These are phyloP conservation scores for Saturnispora hagleri DNA, from an alignment of 805 yeast species.

Conservation along the genomic window DNA sequence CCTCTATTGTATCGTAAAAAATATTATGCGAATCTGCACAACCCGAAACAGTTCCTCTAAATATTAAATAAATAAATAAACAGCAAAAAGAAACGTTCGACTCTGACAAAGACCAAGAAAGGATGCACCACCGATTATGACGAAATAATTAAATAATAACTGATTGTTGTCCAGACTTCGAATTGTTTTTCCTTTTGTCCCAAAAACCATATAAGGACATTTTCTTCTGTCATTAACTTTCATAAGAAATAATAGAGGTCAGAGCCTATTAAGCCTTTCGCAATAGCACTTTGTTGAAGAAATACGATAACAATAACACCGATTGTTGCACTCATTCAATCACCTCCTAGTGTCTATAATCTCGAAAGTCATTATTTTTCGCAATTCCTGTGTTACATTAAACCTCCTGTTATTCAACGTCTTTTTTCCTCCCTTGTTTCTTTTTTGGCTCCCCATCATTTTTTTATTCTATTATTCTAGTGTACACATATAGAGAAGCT, in stretches of 20 bases:
- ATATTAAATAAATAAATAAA: not conserved
- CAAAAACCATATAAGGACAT: not conserved
- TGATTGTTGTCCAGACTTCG: not conserved
- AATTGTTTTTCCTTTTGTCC: not conserved
- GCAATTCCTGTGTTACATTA: not conserved
- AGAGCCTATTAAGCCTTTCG: not conserved
- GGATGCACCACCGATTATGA: not conserved
- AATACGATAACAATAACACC: not conserved
- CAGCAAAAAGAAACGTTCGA: not conserved
- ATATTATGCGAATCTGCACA: not conserved
- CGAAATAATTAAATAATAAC: not conserved
- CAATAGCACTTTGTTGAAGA: not conserved
- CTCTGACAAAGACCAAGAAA: not conserved
- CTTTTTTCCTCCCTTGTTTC: not conserved
- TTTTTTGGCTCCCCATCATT: not conserved
- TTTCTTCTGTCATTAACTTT: not conserved
- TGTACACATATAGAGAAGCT: not conserved
- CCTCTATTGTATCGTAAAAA: not conserved
- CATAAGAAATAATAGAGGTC: not conserved
- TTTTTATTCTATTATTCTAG: not conserved
- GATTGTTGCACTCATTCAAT: not conserved
- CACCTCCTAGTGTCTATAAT: not conserved
- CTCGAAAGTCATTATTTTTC: no score
- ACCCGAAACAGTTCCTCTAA: not conserved
- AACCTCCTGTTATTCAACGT: not conserved